A percentile compares a stretch with the other conserved stretches of the same genome.
phyloP scores from a whole-genome alignment of 208 protist genomes.

The Leishmania guyanensis region DNA sequence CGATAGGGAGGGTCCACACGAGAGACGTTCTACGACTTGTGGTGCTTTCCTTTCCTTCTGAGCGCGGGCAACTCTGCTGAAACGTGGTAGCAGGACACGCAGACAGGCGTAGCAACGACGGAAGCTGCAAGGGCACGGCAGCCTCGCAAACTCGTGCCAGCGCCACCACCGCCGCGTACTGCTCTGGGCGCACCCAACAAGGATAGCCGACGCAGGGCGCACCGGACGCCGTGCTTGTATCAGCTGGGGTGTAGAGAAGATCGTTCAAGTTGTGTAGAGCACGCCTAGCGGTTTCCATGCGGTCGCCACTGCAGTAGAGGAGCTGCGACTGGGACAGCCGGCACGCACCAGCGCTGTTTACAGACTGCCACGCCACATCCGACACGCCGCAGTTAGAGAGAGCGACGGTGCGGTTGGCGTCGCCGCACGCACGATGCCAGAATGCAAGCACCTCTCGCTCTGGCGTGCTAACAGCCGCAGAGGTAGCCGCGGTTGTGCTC shows the following conservation, averaged over 20 bases:
- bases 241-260: slow-evolving; percentile 23
- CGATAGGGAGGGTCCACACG: neutral
- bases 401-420: slow-evolving; percentile 16
- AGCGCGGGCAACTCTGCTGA: neutral
- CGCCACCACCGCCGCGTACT: slow-evolving; percentile 33
- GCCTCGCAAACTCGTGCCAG: slow-evolving; percentile 61
- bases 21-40: neutral
- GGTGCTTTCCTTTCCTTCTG: neutral
- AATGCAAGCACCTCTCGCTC: slow-evolving; percentile 19
- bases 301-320: slow-evolving; percentile 27
- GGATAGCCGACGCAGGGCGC: slow-evolving; percentile 15
- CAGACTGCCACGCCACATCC: neutral
- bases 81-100: neutral
- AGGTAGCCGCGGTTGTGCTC: neutral
- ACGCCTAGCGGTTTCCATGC: slow-evolving; percentile 41
- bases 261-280: slow-evolving; percentile 34
- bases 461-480: neutral
- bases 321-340: slow-evolving; percentile 19
- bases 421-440: slow-evolving; percentile 10
- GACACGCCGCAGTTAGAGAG: slow-evolving; percentile 17
- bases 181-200: slow-evolving; percentile 18
- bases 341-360: neutral
- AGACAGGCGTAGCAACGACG: slow-evolving; percentile 33
- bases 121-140: slow-evolving; percentile 54
- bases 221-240: slow-evolving; percentile 8